Evolutionary conservation across 2,329 filamentous ascomycete genomes (phyloP), one percentile per base, ranked within the genome.

Genomic region (Cordyceps cateniannulata): DNA sequence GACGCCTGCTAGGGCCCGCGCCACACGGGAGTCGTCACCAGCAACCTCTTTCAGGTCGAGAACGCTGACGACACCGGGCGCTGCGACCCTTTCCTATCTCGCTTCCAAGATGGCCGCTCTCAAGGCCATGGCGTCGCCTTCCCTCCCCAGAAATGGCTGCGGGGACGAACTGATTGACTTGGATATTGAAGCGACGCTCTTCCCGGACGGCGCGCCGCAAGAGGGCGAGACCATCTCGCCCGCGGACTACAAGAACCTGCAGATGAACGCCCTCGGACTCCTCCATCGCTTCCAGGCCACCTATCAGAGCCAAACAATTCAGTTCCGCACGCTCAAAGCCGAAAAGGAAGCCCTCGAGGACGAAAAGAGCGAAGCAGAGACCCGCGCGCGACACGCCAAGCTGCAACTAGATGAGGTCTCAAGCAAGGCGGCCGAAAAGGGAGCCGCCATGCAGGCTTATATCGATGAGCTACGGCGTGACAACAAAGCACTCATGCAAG

Each of bases 361-460:
- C 29, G 83, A 86, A 69, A 71, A 80, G 18, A 82, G 82, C 53
- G 84, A 86, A 67, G 76, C 80, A 20, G 76, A 81, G 59, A 80
- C 78, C 5, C 77, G 82, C 3, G 76, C 79, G 7, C 72, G 76
- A 22, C 79, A 83, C 65, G 75, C 87, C 45, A 84, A 82, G 69
- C 75, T 78, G 65, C 84, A 87, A 69, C 76, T 88, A 1, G 82
- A 87, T 64, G 80, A 79, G 52, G 83, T 88, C 77, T 81, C 82
- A 1, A 72, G 70, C 18, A 78, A 78, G 65, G 80, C 81, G 0
- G 73, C 76, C 3, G 80, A 84, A 65, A 81, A 84, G 63, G 83
- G 87, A 65, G 65, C 71, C 7, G 74, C 74, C 2, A 81, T 85
- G 68, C 73, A 76, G 51, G 71, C 77, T 29, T 69, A 85, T n/a